Evolutionary conservation across 805 yeast genomes (phyloP).

Genomic region (Candida suzukii): DNA sequence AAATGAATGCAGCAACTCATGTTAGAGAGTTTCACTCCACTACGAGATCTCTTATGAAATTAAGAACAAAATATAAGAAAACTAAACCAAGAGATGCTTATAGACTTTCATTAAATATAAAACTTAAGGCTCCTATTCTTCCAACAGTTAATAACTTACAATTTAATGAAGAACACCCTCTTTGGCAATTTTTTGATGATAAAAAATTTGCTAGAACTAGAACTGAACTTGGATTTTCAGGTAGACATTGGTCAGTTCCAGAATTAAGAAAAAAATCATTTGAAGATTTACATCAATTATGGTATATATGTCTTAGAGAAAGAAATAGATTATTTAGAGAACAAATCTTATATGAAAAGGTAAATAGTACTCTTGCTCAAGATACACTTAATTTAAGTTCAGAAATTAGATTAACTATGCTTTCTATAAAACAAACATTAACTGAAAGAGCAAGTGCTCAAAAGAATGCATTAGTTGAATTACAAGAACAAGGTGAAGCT

Average conservation of each 20-base stretch:
- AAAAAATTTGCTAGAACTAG: conserved; percentile 53
- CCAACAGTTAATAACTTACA: conserved; percentile 72
- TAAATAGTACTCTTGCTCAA: conserved; percentile 18
- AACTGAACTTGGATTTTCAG: conserved; percentile 43
- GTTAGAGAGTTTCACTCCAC: conserved; percentile 27
- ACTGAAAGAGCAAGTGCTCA: conserved; percentile 77
- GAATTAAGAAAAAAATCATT: conserved; percentile 88
- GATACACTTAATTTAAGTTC: conserved; percentile 24
- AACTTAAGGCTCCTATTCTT: conserved; percentile 73
- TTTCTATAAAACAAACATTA: conserved; percentile 78
- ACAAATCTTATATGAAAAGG: conserved; percentile 45
- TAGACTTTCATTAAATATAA: conserved; percentile 39
- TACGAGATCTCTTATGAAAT: conserved; percentile 23
- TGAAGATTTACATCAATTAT: conserved; percentile 83
- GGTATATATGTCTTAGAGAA: conserved; percentile 85
- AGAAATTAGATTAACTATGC: conserved; percentile 54
- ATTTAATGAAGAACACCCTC: conserved; percentile 81
- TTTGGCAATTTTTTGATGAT: conserved; percentile 84
- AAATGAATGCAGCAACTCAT: too few relatives aligned
- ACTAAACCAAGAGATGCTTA: conserved; percentile 5
- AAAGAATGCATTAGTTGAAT: conserved; percentile 46
- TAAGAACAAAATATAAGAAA: conserved; percentile 8
- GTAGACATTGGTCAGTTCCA: conserved; percentile 81
- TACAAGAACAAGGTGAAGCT: conserved; percentile 34
- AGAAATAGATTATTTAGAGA: conserved; percentile 77